phyloP scores from a whole-genome alignment of 148 eudicot genomes.

The Gaultheria prostrata region DNA sequence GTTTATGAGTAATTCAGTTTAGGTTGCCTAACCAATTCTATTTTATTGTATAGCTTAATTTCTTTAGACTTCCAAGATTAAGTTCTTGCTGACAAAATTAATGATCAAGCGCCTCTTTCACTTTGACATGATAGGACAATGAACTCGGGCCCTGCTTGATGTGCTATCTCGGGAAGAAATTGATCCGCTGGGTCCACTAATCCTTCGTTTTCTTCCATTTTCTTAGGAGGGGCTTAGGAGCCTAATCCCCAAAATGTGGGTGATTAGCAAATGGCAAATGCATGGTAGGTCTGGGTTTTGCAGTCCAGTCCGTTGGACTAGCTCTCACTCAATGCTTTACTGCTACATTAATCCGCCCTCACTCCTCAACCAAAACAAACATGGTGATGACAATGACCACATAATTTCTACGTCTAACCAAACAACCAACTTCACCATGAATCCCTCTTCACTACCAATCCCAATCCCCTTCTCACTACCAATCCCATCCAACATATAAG shows the following conservation, averaged over 20 bases:
- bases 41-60: not conserved
- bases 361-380: not conserved
- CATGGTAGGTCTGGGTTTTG: not conserved
- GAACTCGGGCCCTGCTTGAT: not conserved
- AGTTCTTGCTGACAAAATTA: not conserved
- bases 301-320: not conserved
- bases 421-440: not conserved
- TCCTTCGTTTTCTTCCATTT: not conserved
- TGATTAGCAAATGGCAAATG: not conserved
- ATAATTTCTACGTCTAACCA: not conserved
- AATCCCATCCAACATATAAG: not conserved
- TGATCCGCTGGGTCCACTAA: no score
- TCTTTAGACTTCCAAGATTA: not conserved
- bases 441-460: not conserved
- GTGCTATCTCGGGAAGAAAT: no score
- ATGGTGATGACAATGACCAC: not conserved
- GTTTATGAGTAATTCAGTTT: not conserved
- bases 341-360: not conserved
- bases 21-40: not conserved
- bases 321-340: not conserved
- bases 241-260: not conserved
- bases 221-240: not conserved
- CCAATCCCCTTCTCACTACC: not conserved
- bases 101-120: not conserved
- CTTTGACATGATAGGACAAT: not conserved